These are phyloP conservation scores for Fraxinus floribunda DNA, from an alignment of 305 asterid species.

Conservation along the genomic window DNA sequence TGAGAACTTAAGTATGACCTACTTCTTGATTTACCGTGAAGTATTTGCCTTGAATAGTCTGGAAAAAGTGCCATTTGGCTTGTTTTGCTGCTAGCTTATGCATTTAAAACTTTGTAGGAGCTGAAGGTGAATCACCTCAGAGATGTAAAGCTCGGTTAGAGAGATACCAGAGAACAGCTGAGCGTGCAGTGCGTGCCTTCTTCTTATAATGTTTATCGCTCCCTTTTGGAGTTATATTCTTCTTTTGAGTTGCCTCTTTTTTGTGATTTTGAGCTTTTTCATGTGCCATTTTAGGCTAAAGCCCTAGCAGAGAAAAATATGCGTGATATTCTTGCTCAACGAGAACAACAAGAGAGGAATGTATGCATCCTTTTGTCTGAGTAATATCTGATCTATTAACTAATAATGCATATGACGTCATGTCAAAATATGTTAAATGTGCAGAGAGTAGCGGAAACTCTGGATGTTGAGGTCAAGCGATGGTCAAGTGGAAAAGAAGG, in stretches of 20 bases:
- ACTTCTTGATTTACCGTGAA: constrained; percentile 3
- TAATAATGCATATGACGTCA: constrained; percentile 32
- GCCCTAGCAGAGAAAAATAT: constrained; percentile 93
- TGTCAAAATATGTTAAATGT: constrained; percentile 19
- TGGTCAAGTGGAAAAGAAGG: constrained; percentile 96
- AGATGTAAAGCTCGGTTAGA: constrained; percentile 91
- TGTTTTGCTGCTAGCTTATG: constrained; percentile 26
- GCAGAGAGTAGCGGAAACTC: constrained; percentile 83
- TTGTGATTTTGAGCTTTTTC: constrained; percentile 11
- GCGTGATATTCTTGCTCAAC: constrained; percentile 87
- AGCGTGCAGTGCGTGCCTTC: constrained; percentile 76
- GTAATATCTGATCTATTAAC: constrained; percentile 21
- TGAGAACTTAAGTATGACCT: constrained; percentile 1
- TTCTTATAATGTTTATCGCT: constrained; percentile 18
- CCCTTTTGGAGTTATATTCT: background rate
- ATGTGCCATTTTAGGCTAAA: constrained; percentile 65
- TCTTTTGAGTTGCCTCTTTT: constrained; percentile 8
- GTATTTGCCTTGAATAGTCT: constrained; percentile 16
- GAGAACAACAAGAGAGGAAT: constrained; percentile 82
- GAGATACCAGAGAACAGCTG: constrained; percentile 86
- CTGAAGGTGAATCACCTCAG: constrained; percentile 83
- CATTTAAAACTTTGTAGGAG: constrained; percentile 45
- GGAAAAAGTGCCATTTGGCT: constrained; percentile 11
- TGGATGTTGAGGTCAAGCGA: constrained; percentile 90
- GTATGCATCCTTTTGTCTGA: constrained; percentile 43